Evolutionary conservation across 164 flowering plant genomes (phyloP), one percentile per base, ranked within the genome.

Genomic region (Dillenia turbinata): DNA sequence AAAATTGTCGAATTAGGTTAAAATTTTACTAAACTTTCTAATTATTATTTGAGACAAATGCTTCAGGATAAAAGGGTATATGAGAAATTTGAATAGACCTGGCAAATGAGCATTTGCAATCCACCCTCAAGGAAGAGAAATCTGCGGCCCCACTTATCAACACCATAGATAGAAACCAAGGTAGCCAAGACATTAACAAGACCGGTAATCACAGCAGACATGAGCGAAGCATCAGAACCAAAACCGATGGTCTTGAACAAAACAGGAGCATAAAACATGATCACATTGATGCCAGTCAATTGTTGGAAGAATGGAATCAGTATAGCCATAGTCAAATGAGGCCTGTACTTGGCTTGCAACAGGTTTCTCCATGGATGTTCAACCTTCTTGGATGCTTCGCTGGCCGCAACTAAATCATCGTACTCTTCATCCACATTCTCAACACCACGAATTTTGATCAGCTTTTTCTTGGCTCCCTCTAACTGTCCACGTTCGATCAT

Each of bases 281-380:
- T 69, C n/a, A 65, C 69, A 15, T 64, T 71, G 15, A 71, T 75
- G 1, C 78, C 78, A 1, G 78, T 75, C 1, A 71, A 14, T n/a
- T 71, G 75, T 24, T 76, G 79, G 66, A 75, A 75, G 59, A 69
- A 62, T 0, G 79, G 79, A 7, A 75, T 68, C 1, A 49, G 12
- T 7, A 73, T 64, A 13, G 79, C 65, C 69, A 76, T 66, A 9
- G 52, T 54, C 13, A 76, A 56, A 1, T 76, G 79, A 1, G 77
- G 80, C 44, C 73, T 68, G 62, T 73, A 73, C 50, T 66, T 70
- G 26, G 56, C 62, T 43, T 66, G 1, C 43, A 66, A 12, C 0
- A 77, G 17, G 16, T 61, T 74, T 10, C 44, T 62, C 65, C 73
- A 77, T 6, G 80, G 77, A 22, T 71, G 52, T 12, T 65, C 55